Evolutionary conservation across 139 green algal species (phyloP), one percentile per base, ranked within the genome.

Genomic region (Zygnema cylindricum): DNA sequence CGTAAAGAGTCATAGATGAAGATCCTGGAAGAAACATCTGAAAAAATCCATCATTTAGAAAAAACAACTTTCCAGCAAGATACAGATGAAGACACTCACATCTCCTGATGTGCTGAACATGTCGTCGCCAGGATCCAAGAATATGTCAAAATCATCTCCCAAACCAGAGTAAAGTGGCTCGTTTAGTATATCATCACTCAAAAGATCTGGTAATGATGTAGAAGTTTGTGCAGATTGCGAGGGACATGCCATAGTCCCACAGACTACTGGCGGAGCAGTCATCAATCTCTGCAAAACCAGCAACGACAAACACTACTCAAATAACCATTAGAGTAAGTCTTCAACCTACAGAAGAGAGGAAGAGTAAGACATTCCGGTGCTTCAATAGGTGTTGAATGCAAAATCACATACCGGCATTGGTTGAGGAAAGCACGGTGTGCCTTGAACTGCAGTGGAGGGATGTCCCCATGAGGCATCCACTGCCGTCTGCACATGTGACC

Each of bases 391-490:
- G n/a, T n/a, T n/a, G n/a, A n/a, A n/a, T n/a, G n/a, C n/a, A n/a
- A n/a, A n/a, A n/a, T n/a, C n/a, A 43, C 38, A 25, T 16, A 79
- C 36, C 71, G 36, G 71, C 7, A 41, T 3, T 7, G 3, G 40
- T 33, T 63, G 40, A 25, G 49, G 7, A 84, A 84, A 84, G 77
- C 77, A 84, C 7, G 77, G 77, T 2, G 77, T 84, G 77, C 77
- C 77, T 36, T 69, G 77, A 2, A 84, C 77, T 69, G 77, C 38
- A 32, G 3, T 33, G 11, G 35, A 55, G 11, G 77, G 77, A 42
- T 84, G 77, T 49, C 77, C 77, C 77, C 77, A 84, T 3, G 77
- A 39, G 40, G 49, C 77, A 55, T 73, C 71, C 36, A 55, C 43
- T 3, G 71, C 3, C 3, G 36, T 55, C 71, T 42, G 71, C 11